Percentiles rank a stretch among this genome's conserved stretches.
These are phyloP conservation scores for Phyllosticta citribraziliensis DNA, from an alignment of 2,329 filamentous ascomycete species.

Conservation along the genomic window DNA sequence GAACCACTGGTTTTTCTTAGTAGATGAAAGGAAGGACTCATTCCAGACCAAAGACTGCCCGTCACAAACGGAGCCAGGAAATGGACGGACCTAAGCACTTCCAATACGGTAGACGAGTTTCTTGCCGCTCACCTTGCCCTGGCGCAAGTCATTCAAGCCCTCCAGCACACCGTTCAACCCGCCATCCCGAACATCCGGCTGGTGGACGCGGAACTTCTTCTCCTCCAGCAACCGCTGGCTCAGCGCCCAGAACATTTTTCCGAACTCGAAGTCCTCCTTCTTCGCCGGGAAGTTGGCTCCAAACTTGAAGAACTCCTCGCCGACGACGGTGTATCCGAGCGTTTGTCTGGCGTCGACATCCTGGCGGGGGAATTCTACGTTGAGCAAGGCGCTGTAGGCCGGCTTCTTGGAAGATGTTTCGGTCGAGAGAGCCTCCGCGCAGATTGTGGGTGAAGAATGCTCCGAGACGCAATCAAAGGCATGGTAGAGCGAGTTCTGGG, in stretches of 20 bases:
- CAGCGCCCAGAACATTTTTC: conserved; percentile 18
- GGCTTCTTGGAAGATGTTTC: conserved; percentile 10
- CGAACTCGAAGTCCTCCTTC: conserved; percentile 22
- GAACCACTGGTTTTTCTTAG: no score
- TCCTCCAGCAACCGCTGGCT: conserved; percentile 18
- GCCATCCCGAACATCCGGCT: conserved; percentile 16
- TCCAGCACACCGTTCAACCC: conserved; percentile 23
- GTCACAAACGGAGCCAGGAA: no score
- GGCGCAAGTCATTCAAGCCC: conserved; percentile 23
- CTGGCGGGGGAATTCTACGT: conserved; percentile 29
- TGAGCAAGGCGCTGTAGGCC: conserved; percentile 34
- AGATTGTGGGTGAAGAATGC: conserved; percentile 27
- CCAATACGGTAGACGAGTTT: conserved; percentile 24
- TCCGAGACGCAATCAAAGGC: conserved; percentile 43
- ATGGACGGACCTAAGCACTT: background rate
- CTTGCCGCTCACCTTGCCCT: conserved; percentile 23
- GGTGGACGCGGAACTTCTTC: conserved; percentile 26
- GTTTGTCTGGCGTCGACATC: conserved; percentile 35
- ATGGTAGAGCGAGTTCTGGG: conserved; percentile 34
- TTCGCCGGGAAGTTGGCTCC: conserved; percentile 11
- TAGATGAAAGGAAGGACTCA: no score
- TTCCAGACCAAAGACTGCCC: no score
- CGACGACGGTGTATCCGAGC: conserved; percentile 34
- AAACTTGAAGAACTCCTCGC: conserved; percentile 26
- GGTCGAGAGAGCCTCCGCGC: conserved; percentile 31